phyloP scores from a whole-genome alignment of 306 rosid species.

The Fragaria nilgerrensis region DNA sequence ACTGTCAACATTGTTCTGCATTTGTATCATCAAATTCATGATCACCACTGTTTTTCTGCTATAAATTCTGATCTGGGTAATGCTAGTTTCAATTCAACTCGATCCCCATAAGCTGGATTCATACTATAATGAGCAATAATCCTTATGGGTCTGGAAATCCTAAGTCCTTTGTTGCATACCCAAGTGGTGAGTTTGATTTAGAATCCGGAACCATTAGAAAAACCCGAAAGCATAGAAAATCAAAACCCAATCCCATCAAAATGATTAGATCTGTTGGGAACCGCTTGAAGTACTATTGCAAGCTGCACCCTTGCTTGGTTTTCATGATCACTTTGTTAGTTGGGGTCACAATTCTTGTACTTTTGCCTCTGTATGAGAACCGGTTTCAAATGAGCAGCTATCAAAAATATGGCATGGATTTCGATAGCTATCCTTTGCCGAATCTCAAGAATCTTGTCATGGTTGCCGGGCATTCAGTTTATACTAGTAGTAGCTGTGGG shows the following conservation, averaged over 20 bases:
- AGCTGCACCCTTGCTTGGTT: slow-evolving; percentile 54
- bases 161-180: slow-evolving; percentile 63
- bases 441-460: slow-evolving; percentile 73
- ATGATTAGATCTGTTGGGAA: slow-evolving; percentile 64
- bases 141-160: slow-evolving; percentile 52
- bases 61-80: slow-evolving; percentile 22
- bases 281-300: slow-evolving; percentile 54
- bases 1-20: not conserved
- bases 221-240: slow-evolving; percentile 48
- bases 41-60: not conserved
- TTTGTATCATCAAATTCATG: not conserved
- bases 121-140: slow-evolving; percentile 48
- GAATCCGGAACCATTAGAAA: slow-evolving; percentile 66
- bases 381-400: slow-evolving; percentile 30
- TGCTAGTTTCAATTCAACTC: slow-evolving; percentile 7
- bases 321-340: slow-evolving; percentile 46
- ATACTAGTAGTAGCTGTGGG: slow-evolving; percentile 73
- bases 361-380: slow-evolving; percentile 50
- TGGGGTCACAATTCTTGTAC: slow-evolving; percentile 45
- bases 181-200: slow-evolving; percentile 58
- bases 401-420: slow-evolving; percentile 25
- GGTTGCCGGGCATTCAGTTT: slow-evolving; percentile 97
- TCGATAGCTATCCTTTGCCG: slow-evolving; percentile 48
- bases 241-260: slow-evolving; percentile 39
- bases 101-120: slow-evolving; percentile 8